These are phyloP conservation scores for Aspergillus tubingensis DNA, from an alignment of 2,329 filamentous ascomycete species.

Conservation along the genomic window DNA sequence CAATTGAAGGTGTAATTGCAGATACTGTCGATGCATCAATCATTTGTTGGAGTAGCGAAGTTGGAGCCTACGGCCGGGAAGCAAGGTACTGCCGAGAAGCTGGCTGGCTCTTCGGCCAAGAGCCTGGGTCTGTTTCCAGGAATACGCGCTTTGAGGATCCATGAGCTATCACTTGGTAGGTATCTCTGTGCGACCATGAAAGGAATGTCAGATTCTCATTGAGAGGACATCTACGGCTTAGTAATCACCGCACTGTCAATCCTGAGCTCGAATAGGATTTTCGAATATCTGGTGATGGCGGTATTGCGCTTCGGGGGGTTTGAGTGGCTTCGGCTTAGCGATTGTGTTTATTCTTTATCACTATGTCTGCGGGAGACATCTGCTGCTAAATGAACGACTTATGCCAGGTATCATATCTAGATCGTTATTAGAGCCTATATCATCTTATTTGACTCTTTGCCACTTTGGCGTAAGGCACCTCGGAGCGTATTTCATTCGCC, in stretches of 20 bases:
- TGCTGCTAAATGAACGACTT: not conserved
- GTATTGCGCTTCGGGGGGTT: not conserved
- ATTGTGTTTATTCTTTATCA: not conserved
- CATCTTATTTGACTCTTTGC: not conserved
- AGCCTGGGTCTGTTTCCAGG: constrained; percentile 2
- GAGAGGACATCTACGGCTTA: not conserved
- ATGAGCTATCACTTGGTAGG: not conserved
- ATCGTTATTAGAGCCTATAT: not conserved
- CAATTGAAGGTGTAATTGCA: constrained; percentile 84
- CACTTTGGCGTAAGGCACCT: not conserved
- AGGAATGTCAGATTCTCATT: too few relatives aligned
- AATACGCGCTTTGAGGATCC: constrained; percentile 3
- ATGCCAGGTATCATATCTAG: not conserved
- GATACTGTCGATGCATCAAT: constrained; percentile 86
- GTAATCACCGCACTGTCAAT: not conserved
- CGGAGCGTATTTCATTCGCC: too few relatives aligned
- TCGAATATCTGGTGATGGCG: not conserved
- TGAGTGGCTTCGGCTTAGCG: not conserved
- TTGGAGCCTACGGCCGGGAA: constrained; percentile 60
- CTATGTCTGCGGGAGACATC: not conserved
- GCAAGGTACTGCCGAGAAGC: constrained; percentile 88
- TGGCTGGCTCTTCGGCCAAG: constrained; percentile 78
- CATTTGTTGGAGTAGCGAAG: constrained; percentile 94
- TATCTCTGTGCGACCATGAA: not conserved
- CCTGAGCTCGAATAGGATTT: not conserved